Base-by-base conservation (phyloP, 2,329 filamentous ascomycete species). In the Cryphonectria nitschkei region DNA sequence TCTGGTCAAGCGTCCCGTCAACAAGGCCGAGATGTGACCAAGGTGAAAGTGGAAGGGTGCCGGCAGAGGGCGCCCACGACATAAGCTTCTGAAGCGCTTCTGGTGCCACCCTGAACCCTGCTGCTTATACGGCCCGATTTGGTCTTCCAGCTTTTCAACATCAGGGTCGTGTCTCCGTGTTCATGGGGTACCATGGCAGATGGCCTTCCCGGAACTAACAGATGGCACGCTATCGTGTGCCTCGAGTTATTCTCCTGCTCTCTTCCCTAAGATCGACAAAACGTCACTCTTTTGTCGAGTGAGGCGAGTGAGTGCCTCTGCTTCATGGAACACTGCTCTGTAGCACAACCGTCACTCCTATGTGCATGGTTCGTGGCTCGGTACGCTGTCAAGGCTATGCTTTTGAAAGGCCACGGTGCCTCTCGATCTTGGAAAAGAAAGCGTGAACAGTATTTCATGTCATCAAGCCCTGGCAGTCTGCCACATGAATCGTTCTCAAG, bases 141-240 rank as follows among this genome's bases (percentile, higher is more conserved):
- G 32, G 46, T 29, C 43, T 13, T 41, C 19, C 58, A 68, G 43
- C 58, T 56, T 68, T 32, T 0, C 58, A 54, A 52, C 34, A 56
- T 19, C 34, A 68, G 65, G 50, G 65, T 67, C 50, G 50, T 39
- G 56, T 41, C 52, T 52, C 65, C 34, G 26, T 67, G 26, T 67
- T 58, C 68, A 70, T 66, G 69, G 50, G 60, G 65, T 70, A 50
- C 70, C 29, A 46, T 68, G 70, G 39, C 46, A 68, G 65, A 70
- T 60, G 56, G 39, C 54, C 39, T 50, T 43, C 37, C 37, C 26
- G 65, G 34, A 50, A 56, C 37, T 14, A 29, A 43, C 39, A 32
- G 65, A 50, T 60, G 65, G 34, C 26, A 61, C 65, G 54, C 61
- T 67, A 60, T 61, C 58, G 32, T 39, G 34, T 37, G 34, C 37